These are phyloP conservation scores for Dictyophora rubrovolvata DNA, from an alignment of 768 basidiomycete genomes.

Conservation along the genomic window DNA sequence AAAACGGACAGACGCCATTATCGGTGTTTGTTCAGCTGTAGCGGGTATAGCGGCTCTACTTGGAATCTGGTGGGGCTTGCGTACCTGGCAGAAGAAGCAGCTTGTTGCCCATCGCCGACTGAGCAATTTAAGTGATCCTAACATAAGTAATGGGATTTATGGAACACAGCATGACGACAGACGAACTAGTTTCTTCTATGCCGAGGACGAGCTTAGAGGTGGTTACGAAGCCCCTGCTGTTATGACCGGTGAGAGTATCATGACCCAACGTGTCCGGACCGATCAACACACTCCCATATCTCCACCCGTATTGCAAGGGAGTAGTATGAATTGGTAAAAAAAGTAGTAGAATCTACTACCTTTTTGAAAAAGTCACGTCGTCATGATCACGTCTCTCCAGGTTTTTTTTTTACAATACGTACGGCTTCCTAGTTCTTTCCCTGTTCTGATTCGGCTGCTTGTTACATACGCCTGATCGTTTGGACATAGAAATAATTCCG, in stretches of 20 bases:
- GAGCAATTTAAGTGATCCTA: slow-evolving; percentile 70
- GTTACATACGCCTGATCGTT: too few relatives aligned
- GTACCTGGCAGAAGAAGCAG: slow-evolving; percentile 54
- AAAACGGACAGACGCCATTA: slow-evolving; percentile 69
- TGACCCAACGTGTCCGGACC: slow-evolving; percentile 52
- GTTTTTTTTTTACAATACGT: neutral
- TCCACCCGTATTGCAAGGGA: slow-evolving; percentile 68
- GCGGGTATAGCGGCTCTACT: slow-evolving; percentile 70
- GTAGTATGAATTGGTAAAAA: slow-evolving; percentile 78
- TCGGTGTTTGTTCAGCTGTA: slow-evolving; percentile 78
- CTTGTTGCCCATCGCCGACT: slow-evolving; percentile 66
- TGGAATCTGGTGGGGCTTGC: slow-evolving; percentile 60
- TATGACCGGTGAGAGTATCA: slow-evolving; percentile 25
- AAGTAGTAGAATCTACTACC: neutral
- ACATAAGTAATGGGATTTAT: slow-evolving; percentile 51
- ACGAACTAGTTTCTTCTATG: slow-evolving; percentile 75
- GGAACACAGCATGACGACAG: slow-evolving; percentile 27
- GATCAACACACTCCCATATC: slow-evolving; percentile 38
- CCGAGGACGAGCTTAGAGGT: slow-evolving; percentile 73
- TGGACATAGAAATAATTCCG: neutral
- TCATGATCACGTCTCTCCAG: neutral
- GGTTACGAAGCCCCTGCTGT: slow-evolving; percentile 22
- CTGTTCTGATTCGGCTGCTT: neutral
- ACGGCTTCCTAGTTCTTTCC: neutral
- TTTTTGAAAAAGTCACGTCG: neutral